Percentiles rank a stretch among this genome's conserved stretches.
These are phyloP conservation scores for Huntiella omanensis DNA, from an alignment of 2,329 filamentous ascomycete genomes.

Conservation along the genomic window DNA sequence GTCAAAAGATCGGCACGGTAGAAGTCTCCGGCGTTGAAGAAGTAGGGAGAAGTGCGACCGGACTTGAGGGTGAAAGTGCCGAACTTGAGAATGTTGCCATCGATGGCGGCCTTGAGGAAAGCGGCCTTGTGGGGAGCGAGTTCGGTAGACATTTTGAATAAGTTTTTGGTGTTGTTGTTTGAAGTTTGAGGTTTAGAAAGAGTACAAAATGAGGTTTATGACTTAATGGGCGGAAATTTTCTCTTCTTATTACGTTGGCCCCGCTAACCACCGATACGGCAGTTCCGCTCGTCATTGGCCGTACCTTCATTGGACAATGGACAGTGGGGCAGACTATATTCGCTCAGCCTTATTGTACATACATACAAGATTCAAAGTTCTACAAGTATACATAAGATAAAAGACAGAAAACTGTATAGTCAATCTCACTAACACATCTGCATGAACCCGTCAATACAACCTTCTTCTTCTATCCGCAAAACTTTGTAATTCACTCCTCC, in stretches of 20 bases:
- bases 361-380: no score
- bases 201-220: neutral
- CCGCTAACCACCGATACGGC: neutral
- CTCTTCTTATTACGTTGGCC: neutral
- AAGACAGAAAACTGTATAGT: neutral
- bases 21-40: slow-evolving; percentile 91
- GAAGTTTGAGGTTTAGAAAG: neutral
- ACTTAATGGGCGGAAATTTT: slow-evolving; percentile 4
- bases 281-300: no score
- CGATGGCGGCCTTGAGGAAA: slow-evolving; percentile 52
- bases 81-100: slow-evolving; percentile 56
- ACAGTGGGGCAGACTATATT: no score
- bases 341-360: no score
- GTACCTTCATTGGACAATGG: no score
- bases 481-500: neutral
- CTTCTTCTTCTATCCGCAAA: neutral
- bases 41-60: slow-evolving; percentile 80
- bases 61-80: slow-evolving; percentile 84
- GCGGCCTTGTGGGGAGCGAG: slow-evolving; percentile 49
- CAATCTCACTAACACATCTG: neutral
- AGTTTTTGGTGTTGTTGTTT: neutral
- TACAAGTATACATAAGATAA: neutral
- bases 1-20: slow-evolving; percentile 61
- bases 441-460: no score
- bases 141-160: slow-evolving; percentile 22